phyloP scores from a whole-genome alignment of 2,329 filamentous ascomycete species.

The Curvularia sp. region DNA sequence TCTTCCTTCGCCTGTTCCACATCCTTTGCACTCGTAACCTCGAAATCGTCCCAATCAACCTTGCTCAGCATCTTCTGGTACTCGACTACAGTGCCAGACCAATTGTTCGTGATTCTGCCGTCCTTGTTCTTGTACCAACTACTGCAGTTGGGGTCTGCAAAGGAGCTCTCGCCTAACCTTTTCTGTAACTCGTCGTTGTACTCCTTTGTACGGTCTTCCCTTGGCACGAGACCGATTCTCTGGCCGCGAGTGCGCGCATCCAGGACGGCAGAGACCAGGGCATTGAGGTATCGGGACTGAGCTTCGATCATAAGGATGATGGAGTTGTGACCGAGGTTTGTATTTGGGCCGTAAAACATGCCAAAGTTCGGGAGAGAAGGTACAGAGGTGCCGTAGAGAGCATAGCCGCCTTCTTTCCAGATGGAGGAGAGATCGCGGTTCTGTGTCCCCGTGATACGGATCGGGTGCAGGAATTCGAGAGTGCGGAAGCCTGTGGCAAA shows the following conservation, averaged over 20 bases:
- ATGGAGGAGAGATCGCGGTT: constrained; percentile 58
- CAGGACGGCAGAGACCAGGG: constrained; percentile 58
- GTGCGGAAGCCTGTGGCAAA: constrained; percentile 67
- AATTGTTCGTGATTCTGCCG: constrained; percentile 65
- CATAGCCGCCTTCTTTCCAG: constrained; percentile 63
- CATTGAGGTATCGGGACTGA: constrained; percentile 62
- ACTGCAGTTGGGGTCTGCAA: constrained; percentile 62
- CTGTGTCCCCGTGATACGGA: constrained; percentile 58
- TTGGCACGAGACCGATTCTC: constrained; percentile 57
- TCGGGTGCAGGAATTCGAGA: constrained; percentile 65
- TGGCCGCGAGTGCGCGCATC: constrained; percentile 51
- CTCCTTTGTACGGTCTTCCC: constrained; percentile 45
- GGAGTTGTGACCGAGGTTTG: constrained; percentile 61
- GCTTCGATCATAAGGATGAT: constrained; percentile 70
- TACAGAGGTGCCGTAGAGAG: constrained; percentile 60
- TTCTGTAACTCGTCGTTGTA: constrained; percentile 59
- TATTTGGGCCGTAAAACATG: constrained; percentile 67
- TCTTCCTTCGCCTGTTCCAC: constrained; percentile 1
- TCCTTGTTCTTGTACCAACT: constrained; percentile 65
- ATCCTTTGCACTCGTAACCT: constrained; percentile 25
- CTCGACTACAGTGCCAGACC: constrained; percentile 60
- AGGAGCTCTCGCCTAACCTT: constrained; percentile 54
- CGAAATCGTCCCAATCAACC: constrained; percentile 57
- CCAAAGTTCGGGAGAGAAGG: constrained; percentile 63
- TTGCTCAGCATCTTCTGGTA: constrained; percentile 59